A percentile compares a stretch with the other conserved stretches of the same genome.
These are phyloP conservation scores for Stropharia rugosoannulata DNA, from an alignment of 768 basidiomycete species.

Conservation along the genomic window DNA sequence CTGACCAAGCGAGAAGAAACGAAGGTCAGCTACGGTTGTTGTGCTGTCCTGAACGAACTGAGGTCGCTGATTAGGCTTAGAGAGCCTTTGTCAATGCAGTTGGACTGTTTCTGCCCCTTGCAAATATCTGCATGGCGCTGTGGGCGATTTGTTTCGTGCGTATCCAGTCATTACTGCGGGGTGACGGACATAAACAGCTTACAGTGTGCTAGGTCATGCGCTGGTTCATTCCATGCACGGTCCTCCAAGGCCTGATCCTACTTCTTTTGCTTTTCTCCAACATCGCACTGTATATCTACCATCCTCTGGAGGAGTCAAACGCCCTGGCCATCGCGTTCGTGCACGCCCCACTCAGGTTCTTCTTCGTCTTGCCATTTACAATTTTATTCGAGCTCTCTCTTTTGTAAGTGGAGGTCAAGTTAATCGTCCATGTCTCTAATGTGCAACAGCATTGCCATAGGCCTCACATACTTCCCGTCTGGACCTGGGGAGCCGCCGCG, in stretches of 20 bases:
- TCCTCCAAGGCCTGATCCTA: slow-evolving; percentile 70
- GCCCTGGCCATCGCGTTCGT: slow-evolving; percentile 83
- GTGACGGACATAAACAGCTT: neutral
- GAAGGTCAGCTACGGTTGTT: slow-evolving; percentile 47
- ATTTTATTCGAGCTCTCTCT: slow-evolving; percentile 60
- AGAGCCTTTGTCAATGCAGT: slow-evolving; percentile 2
- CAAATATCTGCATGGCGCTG: slow-evolving; percentile 78
- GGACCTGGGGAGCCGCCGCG: slow-evolving; percentile 42
- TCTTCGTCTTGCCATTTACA: slow-evolving; percentile 50
- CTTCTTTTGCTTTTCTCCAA: slow-evolving; percentile 79
- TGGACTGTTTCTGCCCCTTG: slow-evolving; percentile 69
- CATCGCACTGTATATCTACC: slow-evolving; percentile 73
- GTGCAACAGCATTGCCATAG: slow-evolving; percentile 58
- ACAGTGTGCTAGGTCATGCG: slow-evolving; percentile 41
- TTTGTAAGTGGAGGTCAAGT: slow-evolving; percentile 42
- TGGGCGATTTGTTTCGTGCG: slow-evolving; percentile 70
- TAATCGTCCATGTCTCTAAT: neutral
- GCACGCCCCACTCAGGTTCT: slow-evolving; percentile 83
- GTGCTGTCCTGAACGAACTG: neutral
- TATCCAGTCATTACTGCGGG: neutral
- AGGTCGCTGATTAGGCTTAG: neutral
- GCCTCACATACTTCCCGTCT: slow-evolving; percentile 53
- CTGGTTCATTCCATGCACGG: slow-evolving; percentile 74
- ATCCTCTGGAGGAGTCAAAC: slow-evolving; percentile 51
- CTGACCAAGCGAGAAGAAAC: slow-evolving; percentile 74